phyloP scores from a whole-genome alignment of 108 stramenopile genomes.

The Skeletonema menzelii region DNA sequence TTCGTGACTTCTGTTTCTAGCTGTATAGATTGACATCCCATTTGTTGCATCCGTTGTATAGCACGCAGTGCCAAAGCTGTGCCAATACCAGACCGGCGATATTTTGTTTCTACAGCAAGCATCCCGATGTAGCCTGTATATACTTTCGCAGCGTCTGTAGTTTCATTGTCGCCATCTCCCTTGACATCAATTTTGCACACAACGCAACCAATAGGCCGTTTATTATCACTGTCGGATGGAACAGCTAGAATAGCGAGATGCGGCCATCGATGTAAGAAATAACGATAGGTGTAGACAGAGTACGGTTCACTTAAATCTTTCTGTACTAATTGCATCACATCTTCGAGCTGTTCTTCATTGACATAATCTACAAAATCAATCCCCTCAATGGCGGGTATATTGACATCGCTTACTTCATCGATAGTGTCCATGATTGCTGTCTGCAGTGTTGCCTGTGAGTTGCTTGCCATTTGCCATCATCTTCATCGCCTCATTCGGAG shows the following conservation, averaged over 20 bases:
- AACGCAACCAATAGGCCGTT: slow-evolving; percentile 81
- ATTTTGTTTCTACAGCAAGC: slow-evolving; percentile 70
- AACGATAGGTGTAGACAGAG: slow-evolving; percentile 89
- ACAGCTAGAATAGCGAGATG: slow-evolving; percentile 83
- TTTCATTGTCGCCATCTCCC: slow-evolving; percentile 18
- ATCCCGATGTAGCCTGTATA: slow-evolving; percentile 72
- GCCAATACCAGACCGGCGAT: slow-evolving; percentile 84
- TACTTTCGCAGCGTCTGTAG: background rate
- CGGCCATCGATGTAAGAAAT: slow-evolving; percentile 84
- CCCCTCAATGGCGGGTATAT: slow-evolving; percentile 44
- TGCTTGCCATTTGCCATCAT: no score
- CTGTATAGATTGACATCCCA: slow-evolving; percentile 62
- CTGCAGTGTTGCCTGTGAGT: no score
- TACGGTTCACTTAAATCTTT: slow-evolving; percentile 87
- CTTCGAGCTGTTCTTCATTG: slow-evolving; percentile 77
- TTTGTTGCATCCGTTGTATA: slow-evolving; percentile 62
- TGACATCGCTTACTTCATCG: background rate
- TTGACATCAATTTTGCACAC: slow-evolving; percentile 80
- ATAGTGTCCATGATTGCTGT: background rate
- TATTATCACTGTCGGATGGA: slow-evolving; percentile 30
- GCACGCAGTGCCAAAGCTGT: slow-evolving; percentile 67
- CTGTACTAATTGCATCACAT: slow-evolving; percentile 78
- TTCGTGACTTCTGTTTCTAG: slow-evolving; percentile 86
- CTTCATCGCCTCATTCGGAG: no score
- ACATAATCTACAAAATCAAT: slow-evolving; percentile 76